These are phyloP conservation scores for Calamus simplicifolius DNA, from an alignment of 176 grass and related monocot genomes.

Conservation along the genomic window DNA sequence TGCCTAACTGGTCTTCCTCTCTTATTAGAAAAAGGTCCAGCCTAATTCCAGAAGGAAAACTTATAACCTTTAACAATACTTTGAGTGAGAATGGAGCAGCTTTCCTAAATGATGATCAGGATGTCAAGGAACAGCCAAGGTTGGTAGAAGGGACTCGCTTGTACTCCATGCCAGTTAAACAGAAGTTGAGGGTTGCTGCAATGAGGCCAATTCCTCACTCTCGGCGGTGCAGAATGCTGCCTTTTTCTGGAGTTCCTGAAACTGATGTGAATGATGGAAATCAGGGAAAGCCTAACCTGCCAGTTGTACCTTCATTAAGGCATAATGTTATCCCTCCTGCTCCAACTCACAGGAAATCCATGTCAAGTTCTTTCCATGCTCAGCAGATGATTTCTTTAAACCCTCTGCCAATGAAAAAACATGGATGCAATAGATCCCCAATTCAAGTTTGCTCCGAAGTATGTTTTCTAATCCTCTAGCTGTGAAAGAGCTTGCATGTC, in stretches of 20 bases:
- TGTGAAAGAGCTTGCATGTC: neutral
- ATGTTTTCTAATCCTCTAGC: slow-evolving; percentile 7
- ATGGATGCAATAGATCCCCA: slow-evolving; percentile 40
- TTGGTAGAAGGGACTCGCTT: no score
- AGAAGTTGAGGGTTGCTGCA: slow-evolving; percentile 31
- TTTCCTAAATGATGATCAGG: no score
- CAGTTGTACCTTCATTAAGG: slow-evolving; percentile 26
- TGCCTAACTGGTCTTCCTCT: slow-evolving; percentile 34
- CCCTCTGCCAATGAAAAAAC: slow-evolving; percentile 70
- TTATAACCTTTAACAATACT: neutral
- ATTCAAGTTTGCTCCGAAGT: slow-evolving; percentile 51
- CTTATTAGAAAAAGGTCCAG: slow-evolving; percentile 29
- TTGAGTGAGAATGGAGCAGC: slow-evolving; percentile 13
- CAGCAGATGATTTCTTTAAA: slow-evolving; percentile 30
- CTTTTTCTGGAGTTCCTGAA: slow-evolving; percentile 25
- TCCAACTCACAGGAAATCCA: slow-evolving; percentile 32
- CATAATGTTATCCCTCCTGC: slow-evolving; percentile 17
- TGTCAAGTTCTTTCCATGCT: slow-evolving; percentile 8
- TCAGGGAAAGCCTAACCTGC: slow-evolving; percentile 22
- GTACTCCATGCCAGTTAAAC: neutral
- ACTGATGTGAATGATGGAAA: slow-evolving; percentile 20
- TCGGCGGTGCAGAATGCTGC: slow-evolving; percentile 29
- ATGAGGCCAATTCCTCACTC: slow-evolving; percentile 58
- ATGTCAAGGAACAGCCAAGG: no score
- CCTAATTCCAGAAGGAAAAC: slow-evolving; percentile 18